Evolutionary conservation across 2,329 filamentous ascomycete genomes (phyloP).

Genomic region (Ophiostoma angusticollis): DNA sequence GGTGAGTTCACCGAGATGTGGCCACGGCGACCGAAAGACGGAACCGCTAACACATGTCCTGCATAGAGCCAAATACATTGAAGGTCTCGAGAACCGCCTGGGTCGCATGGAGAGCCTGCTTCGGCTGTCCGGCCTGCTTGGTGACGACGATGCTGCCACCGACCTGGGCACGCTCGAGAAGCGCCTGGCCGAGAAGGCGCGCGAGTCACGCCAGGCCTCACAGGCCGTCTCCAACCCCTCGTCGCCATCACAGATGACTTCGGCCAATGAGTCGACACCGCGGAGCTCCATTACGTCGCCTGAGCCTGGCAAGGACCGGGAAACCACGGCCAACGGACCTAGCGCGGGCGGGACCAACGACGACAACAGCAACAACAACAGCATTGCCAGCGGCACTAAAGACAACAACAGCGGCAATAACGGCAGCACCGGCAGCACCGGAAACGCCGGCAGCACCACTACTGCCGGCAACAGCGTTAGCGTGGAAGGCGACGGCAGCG

Average conservation of each 20-base stretch:
- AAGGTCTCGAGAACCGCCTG: slow-evolving; percentile 85
- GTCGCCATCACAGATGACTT: slow-evolving; percentile 36
- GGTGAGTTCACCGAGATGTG: slow-evolving; percentile 55
- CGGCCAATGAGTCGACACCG: slow-evolving; percentile 33
- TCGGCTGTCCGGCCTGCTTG: slow-evolving; percentile 71
- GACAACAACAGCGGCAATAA: neutral
- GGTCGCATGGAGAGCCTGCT: slow-evolving; percentile 92
- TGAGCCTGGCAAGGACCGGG: slow-evolving; percentile 23
- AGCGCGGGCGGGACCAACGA: neutral
- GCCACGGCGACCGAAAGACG: neutral
- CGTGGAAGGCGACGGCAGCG: neutral
- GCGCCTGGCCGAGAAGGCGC: slow-evolving; percentile 44
- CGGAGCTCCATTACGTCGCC: slow-evolving; percentile 44
- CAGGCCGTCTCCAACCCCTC: slow-evolving; percentile 36
- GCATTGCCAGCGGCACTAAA: neutral
- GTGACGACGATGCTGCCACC: slow-evolving; percentile 75
- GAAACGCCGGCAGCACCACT: neutral
- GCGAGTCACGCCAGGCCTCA: slow-evolving; percentile 37
- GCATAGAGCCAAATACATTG: slow-evolving; percentile 95
- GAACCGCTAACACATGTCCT: too few relatives aligned
- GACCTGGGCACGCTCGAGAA: slow-evolving; percentile 83
- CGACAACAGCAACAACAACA: neutral
- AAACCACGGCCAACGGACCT: slow-evolving; percentile 13
- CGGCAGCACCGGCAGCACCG: neutral
- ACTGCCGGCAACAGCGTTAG: too few relatives aligned